phyloP scores from a whole-genome alignment of 257 asterid genomes.

The Nicotiana otophora region DNA sequence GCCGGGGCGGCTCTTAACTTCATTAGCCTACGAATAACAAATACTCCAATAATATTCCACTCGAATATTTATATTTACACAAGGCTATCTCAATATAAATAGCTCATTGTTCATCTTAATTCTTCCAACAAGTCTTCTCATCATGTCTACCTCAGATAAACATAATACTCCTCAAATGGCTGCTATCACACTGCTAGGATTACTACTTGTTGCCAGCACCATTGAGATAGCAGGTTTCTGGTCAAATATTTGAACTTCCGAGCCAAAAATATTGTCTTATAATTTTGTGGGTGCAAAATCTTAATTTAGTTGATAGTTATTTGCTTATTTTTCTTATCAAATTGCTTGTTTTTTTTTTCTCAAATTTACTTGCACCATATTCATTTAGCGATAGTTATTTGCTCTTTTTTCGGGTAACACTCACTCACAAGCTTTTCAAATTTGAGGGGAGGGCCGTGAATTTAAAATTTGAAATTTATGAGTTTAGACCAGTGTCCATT shows the following conservation, averaged over 20 bases:
- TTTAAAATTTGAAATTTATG: background rate
- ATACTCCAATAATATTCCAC: background rate
- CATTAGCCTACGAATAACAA: background rate
- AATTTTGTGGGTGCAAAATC: no score
- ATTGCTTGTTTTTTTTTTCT: background rate
- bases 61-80: background rate
- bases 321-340: no score
- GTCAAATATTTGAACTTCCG: no score
- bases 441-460: background rate
- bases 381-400: background rate
- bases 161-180: background rate
- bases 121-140: background rate
- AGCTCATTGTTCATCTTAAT: background rate
- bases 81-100: background rate
- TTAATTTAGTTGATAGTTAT: no score
- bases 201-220: background rate
- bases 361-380: background rate
- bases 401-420: background rate
- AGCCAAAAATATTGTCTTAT: no score
- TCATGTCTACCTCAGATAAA: background rate
- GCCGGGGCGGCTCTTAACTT: slow-evolving; percentile 8
- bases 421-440: background rate
- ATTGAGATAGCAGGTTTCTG: slow-evolving; percentile 2
- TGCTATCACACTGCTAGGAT: background rate
- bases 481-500: no score